Percentiles rank a stretch among this genome's conserved stretches.
Evolutionary conservation across 352 stramenopile species (phyloP).

Genomic region (Pythium brachiatum): DNA sequence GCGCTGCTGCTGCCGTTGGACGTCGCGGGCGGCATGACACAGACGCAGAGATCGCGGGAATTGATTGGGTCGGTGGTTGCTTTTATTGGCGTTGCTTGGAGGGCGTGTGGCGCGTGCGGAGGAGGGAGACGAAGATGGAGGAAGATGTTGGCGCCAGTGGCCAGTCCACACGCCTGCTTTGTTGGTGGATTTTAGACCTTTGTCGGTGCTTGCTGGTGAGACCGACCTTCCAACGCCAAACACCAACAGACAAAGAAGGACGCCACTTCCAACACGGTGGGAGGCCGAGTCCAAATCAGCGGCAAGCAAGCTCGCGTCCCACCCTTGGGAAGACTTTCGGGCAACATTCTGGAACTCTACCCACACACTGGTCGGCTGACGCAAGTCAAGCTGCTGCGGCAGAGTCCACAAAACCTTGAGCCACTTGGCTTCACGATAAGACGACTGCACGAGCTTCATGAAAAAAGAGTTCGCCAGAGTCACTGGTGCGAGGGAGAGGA

Average conservation of each 20-base stretch:
- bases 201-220: slow-evolving; percentile 1
- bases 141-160: not conserved
- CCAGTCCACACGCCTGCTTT: not conserved
- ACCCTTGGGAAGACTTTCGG: slow-evolving; percentile 19
- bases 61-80: too few relatives aligned
- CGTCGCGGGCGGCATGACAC: not conserved
- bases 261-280: not conserved
- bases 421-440: slow-evolving; percentile 1
- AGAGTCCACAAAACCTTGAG: not conserved
- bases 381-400: not conserved
- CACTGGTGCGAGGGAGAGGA: not conserved
- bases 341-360: slow-evolving; percentile 5
- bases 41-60: not conserved
- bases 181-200: not conserved
- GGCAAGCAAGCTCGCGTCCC: not conserved
- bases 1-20: slow-evolving; percentile 1
- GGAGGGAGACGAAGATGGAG: not conserved
- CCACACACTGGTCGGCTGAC: not conserved
- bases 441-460: not conserved
- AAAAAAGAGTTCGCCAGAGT: not conserved
- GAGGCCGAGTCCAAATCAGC: not conserved
- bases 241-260: slow-evolving; percentile 2
- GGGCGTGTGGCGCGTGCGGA: not conserved
- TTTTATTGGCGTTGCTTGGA: not conserved
- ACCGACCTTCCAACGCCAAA: not conserved